Base-by-base conservation (phyloP, 2,329 filamentous ascomycete genomes). In the Alternaria ventricosa region DNA sequence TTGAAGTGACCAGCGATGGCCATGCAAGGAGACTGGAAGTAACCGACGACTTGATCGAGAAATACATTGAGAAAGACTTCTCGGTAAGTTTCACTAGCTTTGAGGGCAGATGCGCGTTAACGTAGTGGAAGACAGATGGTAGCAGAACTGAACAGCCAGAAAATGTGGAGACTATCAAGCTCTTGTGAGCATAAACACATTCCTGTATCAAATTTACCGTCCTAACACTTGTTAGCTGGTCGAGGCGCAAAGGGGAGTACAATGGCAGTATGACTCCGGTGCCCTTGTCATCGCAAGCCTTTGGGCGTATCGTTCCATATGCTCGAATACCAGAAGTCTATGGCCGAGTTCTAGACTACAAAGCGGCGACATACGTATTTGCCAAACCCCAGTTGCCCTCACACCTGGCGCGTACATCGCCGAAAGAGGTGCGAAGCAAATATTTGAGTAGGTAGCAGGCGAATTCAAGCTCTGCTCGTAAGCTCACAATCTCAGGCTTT, bases 1-100 rank as follows among this genome's bases (percentile, higher is more conserved):
- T 60, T 5, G 57, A 60, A 18, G 30, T 56, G 6, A 25, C 41
- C 9, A 60, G 50, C 18, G 28, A 47, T 12, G 57, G 57, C 0
- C 54, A 15, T 23, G n/a, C 51, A 30, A 33, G 18, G 20, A 55
- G 51, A 7, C 18, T 20, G 10, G 27, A 60, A 12, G 50, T 60
- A 4, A 60, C 28, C 20, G 44, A 55, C 8, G 44, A 27, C 3
- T 44, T 56, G 11, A 28, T 60, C 6, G 50, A 60, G 18, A 13
- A 20, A 13, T 60, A 60, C 13, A 60, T 60, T 18, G 50, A 60
- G 28, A 46, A 56, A 13, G 57, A 56, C 9, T 60, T 47, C 20
- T 25, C 33, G 44, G 11, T 23, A 56, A 27, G 44, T 11, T 7
- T 5, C 12, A 28, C 3, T 6, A 5, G 12, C 3, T 1, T 11